A percentile compares a stretch with the other conserved stretches of the same genome.
phyloP scores from a whole-genome alignment of 129 eudicot genomes.

The Erigeron canadensis region DNA sequence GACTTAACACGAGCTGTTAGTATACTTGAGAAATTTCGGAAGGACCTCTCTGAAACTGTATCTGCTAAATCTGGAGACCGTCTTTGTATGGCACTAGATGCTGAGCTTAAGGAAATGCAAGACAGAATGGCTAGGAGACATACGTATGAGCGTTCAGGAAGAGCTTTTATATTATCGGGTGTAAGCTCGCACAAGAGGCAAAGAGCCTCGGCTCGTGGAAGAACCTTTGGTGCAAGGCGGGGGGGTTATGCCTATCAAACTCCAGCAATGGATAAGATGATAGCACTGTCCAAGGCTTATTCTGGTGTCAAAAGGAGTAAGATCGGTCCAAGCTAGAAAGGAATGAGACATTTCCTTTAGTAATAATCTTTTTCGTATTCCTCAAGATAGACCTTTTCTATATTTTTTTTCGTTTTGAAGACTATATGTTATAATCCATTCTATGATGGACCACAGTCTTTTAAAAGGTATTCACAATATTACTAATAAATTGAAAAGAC shows the following conservation, averaged over 20 bases:
- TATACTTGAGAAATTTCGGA: constrained; percentile 48
- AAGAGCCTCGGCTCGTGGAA: constrained; percentile 79
- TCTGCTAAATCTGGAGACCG: constrained; percentile 52
- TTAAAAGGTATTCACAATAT: too few species aligned
- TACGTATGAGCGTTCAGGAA: constrained; percentile 62
- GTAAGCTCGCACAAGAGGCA: constrained; percentile 83
- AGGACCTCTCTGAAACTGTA: constrained; percentile 40
- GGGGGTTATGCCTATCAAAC: constrained; percentile 63
- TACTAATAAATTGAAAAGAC: too few species aligned
- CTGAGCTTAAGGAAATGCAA: too few species aligned
- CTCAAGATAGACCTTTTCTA: too few species aligned
- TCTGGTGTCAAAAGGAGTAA: too few species aligned
- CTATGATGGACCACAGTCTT: too few species aligned
- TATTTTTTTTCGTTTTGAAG: too few species aligned
- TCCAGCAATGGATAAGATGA: constrained; percentile 71
- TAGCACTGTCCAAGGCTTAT: constrained; percentile 57
- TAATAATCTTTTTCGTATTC: too few species aligned
- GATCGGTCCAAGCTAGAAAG: too few species aligned
- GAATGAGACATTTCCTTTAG: too few species aligned
- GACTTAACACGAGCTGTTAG: constrained; percentile 52
- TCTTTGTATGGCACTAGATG: too few species aligned
- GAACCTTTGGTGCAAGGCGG: constrained; percentile 55
- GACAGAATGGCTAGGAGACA: constrained; percentile 68
- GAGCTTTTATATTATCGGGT: constrained; percentile 72
- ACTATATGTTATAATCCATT: too few species aligned